Evolutionary conservation across 305 asterid species (phyloP).

Genomic region (Fraxinus greggii): DNA sequence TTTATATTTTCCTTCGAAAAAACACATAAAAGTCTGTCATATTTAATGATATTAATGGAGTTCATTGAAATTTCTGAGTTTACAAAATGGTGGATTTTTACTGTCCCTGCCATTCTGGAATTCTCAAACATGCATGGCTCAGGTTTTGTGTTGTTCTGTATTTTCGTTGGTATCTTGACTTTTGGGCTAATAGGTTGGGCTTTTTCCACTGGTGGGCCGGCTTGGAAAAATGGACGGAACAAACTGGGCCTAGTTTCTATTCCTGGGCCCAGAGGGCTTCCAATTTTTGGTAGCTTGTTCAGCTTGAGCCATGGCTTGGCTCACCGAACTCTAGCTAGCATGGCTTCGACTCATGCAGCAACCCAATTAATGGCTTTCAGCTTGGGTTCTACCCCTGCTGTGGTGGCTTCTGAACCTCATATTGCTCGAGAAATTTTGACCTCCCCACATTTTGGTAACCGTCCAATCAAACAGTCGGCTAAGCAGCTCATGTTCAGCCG

Average conservation of each 20-base stretch:
- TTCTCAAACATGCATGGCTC: conserved; percentile 25
- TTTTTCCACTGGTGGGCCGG: conserved; percentile 40
- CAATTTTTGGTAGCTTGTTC: conserved; percentile 59
- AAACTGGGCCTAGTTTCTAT: conserved; percentile 39
- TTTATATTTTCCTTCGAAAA: background rate
- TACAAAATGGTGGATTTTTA: conserved; percentile 41
- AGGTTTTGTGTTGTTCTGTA: conserved; percentile 13
- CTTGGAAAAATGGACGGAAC: conserved; percentile 50
- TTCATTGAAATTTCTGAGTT: conserved; percentile 32
- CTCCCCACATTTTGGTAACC: conserved; percentile 54
- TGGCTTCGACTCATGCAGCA: conserved; percentile 37
- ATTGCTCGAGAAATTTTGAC: conserved; percentile 58
- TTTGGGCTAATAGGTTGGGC: conserved; percentile 47
- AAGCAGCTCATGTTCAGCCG: conserved; percentile 61
- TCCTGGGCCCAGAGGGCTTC: conserved; percentile 58
- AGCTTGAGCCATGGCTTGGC: conserved; percentile 63
- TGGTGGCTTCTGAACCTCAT: conserved; percentile 46
- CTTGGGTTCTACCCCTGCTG: conserved; percentile 54
- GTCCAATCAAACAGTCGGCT: conserved; percentile 67
- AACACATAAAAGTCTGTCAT: background rate
- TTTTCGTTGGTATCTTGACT: conserved; percentile 6
- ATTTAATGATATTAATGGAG: conserved; percentile 29
- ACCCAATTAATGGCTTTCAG: conserved; percentile 60
- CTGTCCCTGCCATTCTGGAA: conserved; percentile 45
- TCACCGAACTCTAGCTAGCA: conserved; percentile 51